phyloP scores from a whole-genome alignment of 306 rosid species.

The Psophocarpus tetragonolobus region DNA sequence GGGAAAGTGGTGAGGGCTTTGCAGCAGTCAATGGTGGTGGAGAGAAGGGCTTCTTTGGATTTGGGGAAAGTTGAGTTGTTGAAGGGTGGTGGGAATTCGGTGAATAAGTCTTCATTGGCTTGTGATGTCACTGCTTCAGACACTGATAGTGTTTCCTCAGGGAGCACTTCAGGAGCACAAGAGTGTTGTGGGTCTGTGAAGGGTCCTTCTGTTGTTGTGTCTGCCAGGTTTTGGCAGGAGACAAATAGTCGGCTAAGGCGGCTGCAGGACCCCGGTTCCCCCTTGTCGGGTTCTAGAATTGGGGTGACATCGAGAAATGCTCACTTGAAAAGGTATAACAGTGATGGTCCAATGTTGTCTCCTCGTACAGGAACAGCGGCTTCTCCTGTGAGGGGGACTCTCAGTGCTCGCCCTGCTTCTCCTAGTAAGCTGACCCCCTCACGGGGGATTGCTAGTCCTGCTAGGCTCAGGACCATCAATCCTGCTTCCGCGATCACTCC shows the following conservation, averaged over 20 bases:
- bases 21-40: slow-evolving; percentile 66
- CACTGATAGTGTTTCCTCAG: slow-evolving; percentile 95
- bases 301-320: slow-evolving; percentile 49
- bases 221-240: slow-evolving; percentile 98
- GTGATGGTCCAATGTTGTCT: slow-evolving; percentile 65
- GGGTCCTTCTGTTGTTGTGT: slow-evolving; percentile 59
- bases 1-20: slow-evolving; percentile 67
- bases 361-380: slow-evolving; percentile 72
- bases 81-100: slow-evolving; percentile 54
- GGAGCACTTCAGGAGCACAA: slow-evolving; percentile 88
- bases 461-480: slow-evolving; percentile 73
- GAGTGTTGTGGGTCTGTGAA: slow-evolving; percentile 50
- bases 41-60: slow-evolving; percentile 79
- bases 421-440: slow-evolving; percentile 85
- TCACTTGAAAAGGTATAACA: slow-evolving; percentile 64
- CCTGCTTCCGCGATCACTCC: slow-evolving; percentile 59
- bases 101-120: slow-evolving; percentile 53
- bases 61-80: slow-evolving; percentile 67
- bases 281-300: slow-evolving; percentile 62
- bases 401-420: slow-evolving; percentile 68
- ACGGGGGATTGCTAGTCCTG: slow-evolving; percentile 79
- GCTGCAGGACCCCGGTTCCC: slow-evolving; percentile 92
- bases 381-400: slow-evolving; percentile 71
- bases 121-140: slow-evolving; percentile 94
- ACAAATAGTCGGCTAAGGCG: slow-evolving; percentile 89